Evolutionary conservation across 345 rosid species (phyloP).

Genomic region (Ailanthus altissimus): DNA sequence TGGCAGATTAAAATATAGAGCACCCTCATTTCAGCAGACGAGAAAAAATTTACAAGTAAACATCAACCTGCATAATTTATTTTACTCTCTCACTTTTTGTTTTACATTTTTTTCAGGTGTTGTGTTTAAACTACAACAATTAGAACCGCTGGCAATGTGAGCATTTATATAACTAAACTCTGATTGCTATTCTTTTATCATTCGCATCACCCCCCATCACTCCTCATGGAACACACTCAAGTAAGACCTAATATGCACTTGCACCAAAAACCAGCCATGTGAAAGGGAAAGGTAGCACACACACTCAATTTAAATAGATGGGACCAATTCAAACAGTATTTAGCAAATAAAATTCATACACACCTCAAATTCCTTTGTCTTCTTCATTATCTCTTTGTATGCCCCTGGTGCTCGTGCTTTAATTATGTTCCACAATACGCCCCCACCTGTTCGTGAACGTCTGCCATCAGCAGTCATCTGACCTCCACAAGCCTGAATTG

Average conservation of each 20-base stretch:
- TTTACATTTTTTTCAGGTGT: background rate
- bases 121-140: too few relatives aligned
- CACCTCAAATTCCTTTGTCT: conserved; percentile 93
- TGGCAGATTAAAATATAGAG: background rate
- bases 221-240: background rate
- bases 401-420: conserved; percentile 77
- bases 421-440: conserved; percentile 81
- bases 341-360: conserved; percentile 13
- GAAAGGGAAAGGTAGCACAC: background rate
- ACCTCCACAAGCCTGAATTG: conserved; percentile 86
- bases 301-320: background rate
- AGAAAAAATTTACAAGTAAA: background rate
- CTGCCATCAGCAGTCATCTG: conserved; percentile 91
- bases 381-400: conserved; percentile 80
- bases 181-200: background rate
- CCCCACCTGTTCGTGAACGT: conserved; percentile 79
- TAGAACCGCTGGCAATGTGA: background rate
- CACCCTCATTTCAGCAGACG: background rate
- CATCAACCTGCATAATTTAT: background rate
- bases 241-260: background rate
- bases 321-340: background rate
- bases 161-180: background rate
- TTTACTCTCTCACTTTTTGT: background rate
- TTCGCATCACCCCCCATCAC: background rate
- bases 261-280: background rate